Evolutionary conservation across 148 eudicot genomes (phyloP), one percentile per base, ranked within the genome.

Genomic region (Arbutus unedo): DNA sequence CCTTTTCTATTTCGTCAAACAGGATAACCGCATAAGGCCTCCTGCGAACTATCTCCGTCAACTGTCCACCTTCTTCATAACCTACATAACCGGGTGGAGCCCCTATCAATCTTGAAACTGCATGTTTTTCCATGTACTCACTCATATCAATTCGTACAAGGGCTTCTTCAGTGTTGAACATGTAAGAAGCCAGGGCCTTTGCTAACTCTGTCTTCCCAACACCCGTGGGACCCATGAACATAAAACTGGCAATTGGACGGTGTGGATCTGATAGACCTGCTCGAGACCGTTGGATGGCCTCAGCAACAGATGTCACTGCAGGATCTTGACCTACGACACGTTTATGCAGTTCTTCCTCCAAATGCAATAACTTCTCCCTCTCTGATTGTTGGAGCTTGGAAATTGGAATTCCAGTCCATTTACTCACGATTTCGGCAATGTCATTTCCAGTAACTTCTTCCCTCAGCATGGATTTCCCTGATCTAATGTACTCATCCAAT

Each of bases 191-290:
- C 97, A 74, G 91, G 41, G 98, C 91, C 88, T 95, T 95, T 2
- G 97, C 98, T 31, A 95, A 88, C 90, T 95, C 98, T 0, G 98
- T 95, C 87, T 95, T 95, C 10, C 98, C 97, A n/a, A 95, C 98
- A 79, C 98, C 98, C 0, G 98, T 95, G 51, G 85, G 98, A 31
- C 98, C 98, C 98, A 95, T 95, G 89, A 95, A 95, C 98, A 97
- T 93, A 72, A 93, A 95, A 85, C 97, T 95, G 72, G 97, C 98
- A 78, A 95, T 93, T 0, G 98, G 97, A 23, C 98, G 95, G 82
- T 90, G 89, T 8, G 97, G 98, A 86, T 96, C 98, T 15, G 98
- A 96, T n/a, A 96, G 94, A 55, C 99, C 98, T 4, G 99, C 98
- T 79, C 99, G 88, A 25, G 99, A 96, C 14, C 98, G 93, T 82